phyloP scores from a whole-genome alignment of 2,329 filamentous ascomycete genomes.

The Meredithiella fracta region DNA sequence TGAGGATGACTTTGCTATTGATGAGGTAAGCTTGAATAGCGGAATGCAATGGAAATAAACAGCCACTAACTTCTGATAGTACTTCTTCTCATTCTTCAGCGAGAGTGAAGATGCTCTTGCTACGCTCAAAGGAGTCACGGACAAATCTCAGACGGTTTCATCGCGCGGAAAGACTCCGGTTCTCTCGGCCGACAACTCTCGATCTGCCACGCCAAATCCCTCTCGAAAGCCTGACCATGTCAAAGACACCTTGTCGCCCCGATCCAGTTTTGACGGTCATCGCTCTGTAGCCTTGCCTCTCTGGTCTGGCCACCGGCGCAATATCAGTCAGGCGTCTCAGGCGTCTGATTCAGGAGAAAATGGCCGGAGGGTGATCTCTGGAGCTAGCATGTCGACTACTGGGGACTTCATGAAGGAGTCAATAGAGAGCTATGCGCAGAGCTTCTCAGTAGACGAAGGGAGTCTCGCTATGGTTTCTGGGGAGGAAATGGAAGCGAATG shows the following conservation, averaged over 20 bases:
- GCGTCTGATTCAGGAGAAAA: constrained; percentile 21
- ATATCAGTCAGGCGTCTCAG: constrained; percentile 39
- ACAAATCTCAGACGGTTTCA: constrained; percentile 33
- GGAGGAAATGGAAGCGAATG: constrained; percentile 53
- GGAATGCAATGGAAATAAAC: neutral
- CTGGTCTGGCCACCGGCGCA: constrained; percentile 31
- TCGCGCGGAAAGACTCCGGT: constrained; percentile 14
- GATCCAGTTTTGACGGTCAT: constrained; percentile 36
- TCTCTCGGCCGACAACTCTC: neutral
- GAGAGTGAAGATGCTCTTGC: constrained; percentile 70
- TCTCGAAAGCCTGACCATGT: constrained; percentile 35
- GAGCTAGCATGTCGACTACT: constrained; percentile 21
- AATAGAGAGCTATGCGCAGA: constrained; percentile 60
- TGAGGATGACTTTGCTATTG: constrained; percentile 84
- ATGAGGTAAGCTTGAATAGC: constrained; percentile 56
- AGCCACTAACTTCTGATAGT: constrained; percentile 33
- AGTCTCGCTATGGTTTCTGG: constrained; percentile 54
- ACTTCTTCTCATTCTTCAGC: constrained; percentile 93
- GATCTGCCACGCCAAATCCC: constrained; percentile 1
- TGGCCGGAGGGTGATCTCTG: constrained; percentile 20
- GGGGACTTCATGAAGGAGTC: constrained; percentile 40
- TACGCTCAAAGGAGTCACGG: constrained; percentile 48
- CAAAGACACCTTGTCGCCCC: constrained; percentile 45
- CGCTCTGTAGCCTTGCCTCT: constrained; percentile 29
- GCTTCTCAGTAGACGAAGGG: constrained; percentile 47